Evolutionary conservation across 805 yeast genomes (phyloP).

Genomic region (Grigorovia transvaalensis): DNA sequence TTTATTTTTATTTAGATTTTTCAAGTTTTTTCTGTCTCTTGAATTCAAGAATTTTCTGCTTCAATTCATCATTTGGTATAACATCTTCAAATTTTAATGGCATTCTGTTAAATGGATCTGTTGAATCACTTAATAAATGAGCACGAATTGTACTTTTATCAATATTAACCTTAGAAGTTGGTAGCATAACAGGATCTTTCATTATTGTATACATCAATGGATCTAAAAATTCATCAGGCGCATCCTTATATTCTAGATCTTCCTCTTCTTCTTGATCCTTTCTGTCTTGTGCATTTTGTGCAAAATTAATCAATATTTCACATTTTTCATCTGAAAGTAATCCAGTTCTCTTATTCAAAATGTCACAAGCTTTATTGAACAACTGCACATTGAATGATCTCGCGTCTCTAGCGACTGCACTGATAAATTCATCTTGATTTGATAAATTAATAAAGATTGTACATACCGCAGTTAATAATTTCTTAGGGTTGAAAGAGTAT

Average conservation of each 20-base stretch:
- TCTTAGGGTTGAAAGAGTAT: slow-evolving; percentile 74
- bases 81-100: slow-evolving; percentile 88
- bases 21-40: slow-evolving; percentile 34
- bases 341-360: slow-evolving; percentile 44
- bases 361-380: slow-evolving; percentile 60
- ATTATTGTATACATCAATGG: slow-evolving; percentile 93
- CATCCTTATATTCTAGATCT: slow-evolving; percentile 80
- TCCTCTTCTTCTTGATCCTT: slow-evolving; percentile 62
- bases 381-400: slow-evolving; percentile 66
- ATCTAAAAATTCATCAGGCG: slow-evolving; percentile 93
- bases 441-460: slow-evolving; percentile 69
- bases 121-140: slow-evolving; percentile 85
- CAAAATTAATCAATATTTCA: slow-evolving; percentile 43
- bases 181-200: slow-evolving; percentile 94
- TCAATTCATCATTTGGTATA: slow-evolving; percentile 62
- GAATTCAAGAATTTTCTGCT: slow-evolving; percentile 48
- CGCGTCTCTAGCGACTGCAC: slow-evolving; percentile 83
- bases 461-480: slow-evolving; percentile 55
- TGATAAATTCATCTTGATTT: slow-evolving; percentile 50
- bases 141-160: slow-evolving; percentile 89
- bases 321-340: slow-evolving; percentile 49
- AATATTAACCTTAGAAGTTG: slow-evolving; percentile 72
- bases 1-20: slow-evolving; percentile 2
- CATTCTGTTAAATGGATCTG: slow-evolving; percentile 93
- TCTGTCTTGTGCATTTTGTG: slow-evolving; percentile 51